Evolutionary conservation across 352 stramenopile genomes (phyloP).

Genomic region (Globisporangium emineosum): DNA sequence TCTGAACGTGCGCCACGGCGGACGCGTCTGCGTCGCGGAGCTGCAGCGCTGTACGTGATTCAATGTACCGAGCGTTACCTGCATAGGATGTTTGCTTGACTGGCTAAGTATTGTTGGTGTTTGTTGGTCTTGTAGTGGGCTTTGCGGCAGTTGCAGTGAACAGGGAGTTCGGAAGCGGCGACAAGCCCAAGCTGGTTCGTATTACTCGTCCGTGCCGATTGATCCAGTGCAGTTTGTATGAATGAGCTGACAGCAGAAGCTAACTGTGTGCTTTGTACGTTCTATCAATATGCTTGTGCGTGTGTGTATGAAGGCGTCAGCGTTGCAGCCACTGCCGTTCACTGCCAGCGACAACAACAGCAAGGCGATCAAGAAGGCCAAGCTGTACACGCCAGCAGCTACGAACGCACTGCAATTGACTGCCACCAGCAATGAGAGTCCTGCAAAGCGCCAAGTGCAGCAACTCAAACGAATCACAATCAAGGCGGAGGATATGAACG

Average conservation of each 20-base stretch:
- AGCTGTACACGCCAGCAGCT: constrained; percentile 47
- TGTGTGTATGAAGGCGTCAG: constrained; percentile 15
- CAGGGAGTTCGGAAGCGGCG: constrained; percentile 41
- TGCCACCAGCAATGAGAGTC: constrained; percentile 9
- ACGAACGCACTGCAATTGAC: constrained; percentile 45
- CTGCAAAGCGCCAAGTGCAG: constrained; percentile 29
- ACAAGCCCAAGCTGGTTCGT: constrained; percentile 51
- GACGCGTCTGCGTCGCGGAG: constrained; percentile 51
- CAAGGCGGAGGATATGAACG: constrained; percentile 70
- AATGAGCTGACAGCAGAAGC: background rate
- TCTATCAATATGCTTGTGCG: background rate
- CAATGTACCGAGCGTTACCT: background rate
- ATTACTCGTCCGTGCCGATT: background rate
- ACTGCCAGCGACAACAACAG: constrained; percentile 24
- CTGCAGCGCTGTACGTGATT: constrained; percentile 53
- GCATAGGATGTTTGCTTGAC: background rate
- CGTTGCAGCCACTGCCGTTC: constrained; percentile 32
- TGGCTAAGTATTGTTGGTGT: background rate
- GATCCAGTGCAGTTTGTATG: background rate
- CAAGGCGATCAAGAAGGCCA: constrained; percentile 57
- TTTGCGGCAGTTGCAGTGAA: constrained; percentile 64
- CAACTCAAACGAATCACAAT: constrained; percentile 76
- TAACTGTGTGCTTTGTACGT: background rate
- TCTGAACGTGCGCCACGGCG: constrained; percentile 59
- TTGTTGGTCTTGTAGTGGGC: constrained; percentile 39